Evolutionary conservation across 805 yeast genomes (phyloP).

Genomic region (Cyberlindnera samutprakarnensis): DNA sequence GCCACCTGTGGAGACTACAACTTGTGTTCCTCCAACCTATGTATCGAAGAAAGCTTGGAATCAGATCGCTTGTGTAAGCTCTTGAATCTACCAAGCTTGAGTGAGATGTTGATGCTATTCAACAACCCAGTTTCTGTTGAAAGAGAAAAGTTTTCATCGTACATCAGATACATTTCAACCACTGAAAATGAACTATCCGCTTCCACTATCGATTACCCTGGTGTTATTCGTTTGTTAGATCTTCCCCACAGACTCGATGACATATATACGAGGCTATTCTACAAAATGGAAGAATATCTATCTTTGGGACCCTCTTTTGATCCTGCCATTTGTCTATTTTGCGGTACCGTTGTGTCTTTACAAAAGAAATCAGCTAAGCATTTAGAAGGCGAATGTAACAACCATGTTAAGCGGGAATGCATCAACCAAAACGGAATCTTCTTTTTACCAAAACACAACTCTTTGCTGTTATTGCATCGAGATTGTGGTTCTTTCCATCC

Average conservation of each 20-base stretch:
- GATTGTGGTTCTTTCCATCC: slow-evolving; percentile 79
- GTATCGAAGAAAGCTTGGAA: slow-evolving; percentile 32
- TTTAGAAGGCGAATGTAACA: slow-evolving; percentile 67
- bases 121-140: slow-evolving; percentile 20
- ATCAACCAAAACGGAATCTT: slow-evolving; percentile 63
- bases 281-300: slow-evolving; percentile 34
- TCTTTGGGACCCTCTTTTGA: slow-evolving; percentile 43
- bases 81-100: slow-evolving; percentile 38
- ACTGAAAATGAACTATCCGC: slow-evolving; percentile 18
- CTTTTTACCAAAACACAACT: slow-evolving; percentile 61
- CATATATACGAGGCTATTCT: slow-evolving; percentile 55
- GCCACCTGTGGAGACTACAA: slow-evolving; percentile 42
- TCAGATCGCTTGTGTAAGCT: slow-evolving; percentile 45
- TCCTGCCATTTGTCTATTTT: slow-evolving; percentile 82
- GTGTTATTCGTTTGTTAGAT: slow-evolving; percentile 47
- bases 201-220: slow-evolving; percentile 51
- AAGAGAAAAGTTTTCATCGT: slow-evolving; percentile 10
- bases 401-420: slow-evolving; percentile 60
- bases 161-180: slow-evolving; percentile 11
- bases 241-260: slow-evolving; percentile 63
- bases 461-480: slow-evolving; percentile 54
- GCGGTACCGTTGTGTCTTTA: slow-evolving; percentile 62
- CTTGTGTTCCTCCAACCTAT: slow-evolving; percentile 23
- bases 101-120: slow-evolving; percentile 13
- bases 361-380: slow-evolving; percentile 53